A percentile compares a stretch with the other conserved stretches of the same genome.
phyloP scores from a whole-genome alignment of 768 basidiomycete genomes.

The Leccinum ochraceum region DNA sequence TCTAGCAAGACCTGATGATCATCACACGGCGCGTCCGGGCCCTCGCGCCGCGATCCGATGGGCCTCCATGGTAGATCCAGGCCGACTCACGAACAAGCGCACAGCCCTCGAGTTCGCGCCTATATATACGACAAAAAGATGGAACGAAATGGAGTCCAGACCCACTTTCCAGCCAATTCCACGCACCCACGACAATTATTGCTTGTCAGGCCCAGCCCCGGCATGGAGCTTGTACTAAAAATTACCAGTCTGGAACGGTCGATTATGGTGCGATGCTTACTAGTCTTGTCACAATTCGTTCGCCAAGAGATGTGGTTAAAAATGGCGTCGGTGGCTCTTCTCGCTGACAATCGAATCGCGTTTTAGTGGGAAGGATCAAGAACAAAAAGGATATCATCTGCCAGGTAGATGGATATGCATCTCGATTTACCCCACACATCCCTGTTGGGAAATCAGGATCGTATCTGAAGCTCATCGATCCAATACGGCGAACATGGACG shows the following conservation, averaged over 20 bases:
- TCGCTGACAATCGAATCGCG: background rate
- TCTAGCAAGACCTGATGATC: background rate
- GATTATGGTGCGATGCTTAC: background rate
- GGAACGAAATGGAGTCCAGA: background rate
- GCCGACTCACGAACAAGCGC: background rate
- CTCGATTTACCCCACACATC: background rate
- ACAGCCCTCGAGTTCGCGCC: background rate
- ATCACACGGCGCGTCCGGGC: background rate
- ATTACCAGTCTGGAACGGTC: constrained; percentile 9
- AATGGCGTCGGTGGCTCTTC: background rate
- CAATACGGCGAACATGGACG: background rate
- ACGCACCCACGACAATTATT: background rate
- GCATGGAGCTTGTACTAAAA: background rate
- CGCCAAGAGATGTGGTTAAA: background rate
- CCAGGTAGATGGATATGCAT: background rate
- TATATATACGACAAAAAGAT: background rate
- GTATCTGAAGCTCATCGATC: background rate
- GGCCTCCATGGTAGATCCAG: background rate
- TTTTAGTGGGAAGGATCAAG: background rate
- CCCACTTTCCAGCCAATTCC: constrained; percentile 1
- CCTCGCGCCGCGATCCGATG: background rate
- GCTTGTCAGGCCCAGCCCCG: background rate
- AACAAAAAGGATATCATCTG: background rate
- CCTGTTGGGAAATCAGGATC: background rate
- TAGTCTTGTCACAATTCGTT: background rate